These are phyloP conservation scores for Calonectria fujianensis DNA, from an alignment of 2,329 filamentous ascomycete genomes.

Conservation along the genomic window DNA sequence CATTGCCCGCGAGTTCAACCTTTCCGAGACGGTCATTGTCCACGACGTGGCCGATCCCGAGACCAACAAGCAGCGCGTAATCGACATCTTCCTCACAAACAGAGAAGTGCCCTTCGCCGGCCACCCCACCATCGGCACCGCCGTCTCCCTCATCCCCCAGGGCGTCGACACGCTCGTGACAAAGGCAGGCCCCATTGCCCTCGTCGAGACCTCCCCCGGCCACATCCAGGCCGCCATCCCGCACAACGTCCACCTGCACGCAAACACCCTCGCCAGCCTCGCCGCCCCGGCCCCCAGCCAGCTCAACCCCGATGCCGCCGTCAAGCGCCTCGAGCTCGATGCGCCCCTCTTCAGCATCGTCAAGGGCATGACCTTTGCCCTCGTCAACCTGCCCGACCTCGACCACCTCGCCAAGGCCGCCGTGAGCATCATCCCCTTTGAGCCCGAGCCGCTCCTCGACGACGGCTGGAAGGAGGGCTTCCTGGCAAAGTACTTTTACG, in stretches of 20 bases:
- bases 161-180: conserved; percentile 68
- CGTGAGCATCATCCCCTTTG: conserved; percentile 59
- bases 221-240: conserved; percentile 79
- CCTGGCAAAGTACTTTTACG: conserved; percentile 76
- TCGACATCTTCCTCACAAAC: conserved; percentile 76
- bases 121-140: conserved; percentile 76
- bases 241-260: conserved; percentile 79
- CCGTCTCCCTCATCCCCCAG: conserved; percentile 67
- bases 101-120: conserved; percentile 77
- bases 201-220: conserved; percentile 62
- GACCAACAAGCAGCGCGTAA: conserved; percentile 60
- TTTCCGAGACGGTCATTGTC: conserved; percentile 78
- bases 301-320: conserved; percentile 55
- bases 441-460: conserved; percentile 64
- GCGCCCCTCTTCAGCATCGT: conserved; percentile 78
- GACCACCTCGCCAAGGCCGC: conserved; percentile 71
- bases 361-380: conserved; percentile 83
- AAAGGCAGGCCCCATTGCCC: conserved; percentile 74
- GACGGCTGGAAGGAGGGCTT: conserved; percentile 74
- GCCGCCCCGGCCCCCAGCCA: conserved; percentile 48
- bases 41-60: conserved; percentile 65
- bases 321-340: conserved; percentile 61
- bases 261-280: conserved; percentile 60
- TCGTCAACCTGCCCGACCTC: conserved; percentile 76
- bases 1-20: conserved; percentile 78